These are phyloP conservation scores for Astrothelium subdiscretum DNA, from an alignment of 495 filamentous ascomycete genomes.

Conservation along the genomic window DNA sequence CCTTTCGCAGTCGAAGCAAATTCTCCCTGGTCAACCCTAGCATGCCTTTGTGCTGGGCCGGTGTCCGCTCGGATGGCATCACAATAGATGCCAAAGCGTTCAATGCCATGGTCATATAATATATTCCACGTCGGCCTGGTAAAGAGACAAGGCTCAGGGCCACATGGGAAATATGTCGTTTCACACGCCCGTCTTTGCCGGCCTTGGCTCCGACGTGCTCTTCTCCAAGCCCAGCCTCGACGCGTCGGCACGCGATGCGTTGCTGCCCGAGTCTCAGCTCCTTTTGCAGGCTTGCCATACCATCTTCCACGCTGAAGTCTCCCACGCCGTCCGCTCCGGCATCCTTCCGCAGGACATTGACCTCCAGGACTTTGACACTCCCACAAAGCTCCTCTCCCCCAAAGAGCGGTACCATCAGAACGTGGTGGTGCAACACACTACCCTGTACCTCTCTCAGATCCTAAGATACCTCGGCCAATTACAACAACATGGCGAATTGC, in stretches of 20 bases:
- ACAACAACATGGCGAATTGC: neutral
- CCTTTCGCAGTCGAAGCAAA: neutral
- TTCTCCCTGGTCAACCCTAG: neutral
- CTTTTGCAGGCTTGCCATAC: slow-evolving; percentile 1
- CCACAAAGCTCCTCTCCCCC: slow-evolving; percentile 2
- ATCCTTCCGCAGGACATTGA: neutral
- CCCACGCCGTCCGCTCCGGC: neutral
- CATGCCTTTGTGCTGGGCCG: neutral
- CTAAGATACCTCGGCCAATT: slow-evolving; percentile 1
- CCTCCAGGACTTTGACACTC: slow-evolving; percentile 1
- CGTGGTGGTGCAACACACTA: neutral
- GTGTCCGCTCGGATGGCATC: neutral
- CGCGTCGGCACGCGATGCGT: neutral
- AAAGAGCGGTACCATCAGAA: slow-evolving; percentile 1
- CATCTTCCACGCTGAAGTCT: slow-evolving; percentile 2
- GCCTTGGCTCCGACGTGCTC: slow-evolving; percentile 1
- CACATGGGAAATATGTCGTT: slow-evolving; percentile 1
- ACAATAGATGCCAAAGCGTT: neutral
- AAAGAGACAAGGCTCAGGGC: neutral
- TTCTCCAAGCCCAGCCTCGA: slow-evolving; percentile 1
- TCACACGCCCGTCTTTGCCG: neutral
- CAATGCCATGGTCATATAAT: neutral
- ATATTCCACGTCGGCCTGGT: slow-evolving; percentile 1
- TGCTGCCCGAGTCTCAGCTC: slow-evolving; percentile 1
- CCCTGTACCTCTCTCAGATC: slow-evolving; percentile 1